A percentile compares a stretch with the other conserved stretches of the same genome.
phyloP scores from a whole-genome alignment of 768 basidiomycete genomes.

The Dioszegia hungarica region DNA sequence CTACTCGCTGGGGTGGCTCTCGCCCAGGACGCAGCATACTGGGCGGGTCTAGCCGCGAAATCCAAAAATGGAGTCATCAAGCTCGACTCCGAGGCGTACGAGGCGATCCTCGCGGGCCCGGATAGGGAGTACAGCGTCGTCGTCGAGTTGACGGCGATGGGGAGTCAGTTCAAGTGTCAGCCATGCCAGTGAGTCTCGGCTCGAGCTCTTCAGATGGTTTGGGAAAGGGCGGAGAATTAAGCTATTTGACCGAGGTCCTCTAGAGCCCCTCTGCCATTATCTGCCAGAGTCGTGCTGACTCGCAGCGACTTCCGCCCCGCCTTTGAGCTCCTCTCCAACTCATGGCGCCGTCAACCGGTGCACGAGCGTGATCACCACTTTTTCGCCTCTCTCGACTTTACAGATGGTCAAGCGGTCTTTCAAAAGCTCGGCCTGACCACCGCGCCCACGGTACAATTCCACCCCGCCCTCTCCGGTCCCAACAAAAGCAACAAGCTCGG shows the following conservation, averaged over 20 bases:
- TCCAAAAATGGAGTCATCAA: constrained; percentile 71
- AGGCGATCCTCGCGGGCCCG: constrained; percentile 60
- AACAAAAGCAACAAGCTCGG: constrained; percentile 57
- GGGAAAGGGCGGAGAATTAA: neutral
- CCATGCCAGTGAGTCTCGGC: constrained; percentile 70
- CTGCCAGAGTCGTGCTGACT: neutral
- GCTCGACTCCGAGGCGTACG: constrained; percentile 69
- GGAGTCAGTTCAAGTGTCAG: constrained; percentile 70
- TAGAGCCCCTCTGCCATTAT: too few relatives aligned
- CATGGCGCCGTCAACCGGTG: constrained; percentile 66
- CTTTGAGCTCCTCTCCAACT: constrained; percentile 72
- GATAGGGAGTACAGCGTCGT: constrained; percentile 82
- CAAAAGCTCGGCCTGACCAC: constrained; percentile 77
- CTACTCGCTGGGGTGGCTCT: constrained; percentile 3
- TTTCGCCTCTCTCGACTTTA: constrained; percentile 88
- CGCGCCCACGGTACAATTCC: constrained; percentile 77
- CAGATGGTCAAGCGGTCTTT: constrained; percentile 68
- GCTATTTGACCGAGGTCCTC: too few relatives aligned
- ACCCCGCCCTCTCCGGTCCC: constrained; percentile 67
- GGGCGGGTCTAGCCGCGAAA: constrained; percentile 63
- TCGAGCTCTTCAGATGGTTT: neutral
- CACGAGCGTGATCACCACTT: constrained; percentile 74
- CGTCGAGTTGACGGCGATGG: constrained; percentile 83
- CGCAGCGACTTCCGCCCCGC: constrained; percentile 76
- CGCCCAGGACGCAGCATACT: constrained; percentile 53